These are phyloP conservation scores for Pichia membranifaciens DNA, from an alignment of 805 yeast genomes.

Conservation along the genomic window DNA sequence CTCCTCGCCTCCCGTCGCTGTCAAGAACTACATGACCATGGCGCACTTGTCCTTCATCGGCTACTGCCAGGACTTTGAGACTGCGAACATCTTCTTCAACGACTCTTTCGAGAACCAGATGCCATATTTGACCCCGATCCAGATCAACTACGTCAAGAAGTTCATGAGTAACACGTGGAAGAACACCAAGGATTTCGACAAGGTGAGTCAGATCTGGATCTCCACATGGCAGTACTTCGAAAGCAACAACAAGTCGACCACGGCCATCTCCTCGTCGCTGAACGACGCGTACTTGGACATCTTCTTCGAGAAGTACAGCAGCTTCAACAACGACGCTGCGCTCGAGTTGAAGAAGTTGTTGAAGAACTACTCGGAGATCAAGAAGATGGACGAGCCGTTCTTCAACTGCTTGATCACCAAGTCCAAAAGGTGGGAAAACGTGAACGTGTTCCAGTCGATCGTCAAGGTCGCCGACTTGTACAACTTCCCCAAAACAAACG, in stretches of 20 bases:
- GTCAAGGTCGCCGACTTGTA: constrained; percentile 55
- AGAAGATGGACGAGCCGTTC: constrained; percentile 71
- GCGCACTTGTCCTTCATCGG: constrained; percentile 78
- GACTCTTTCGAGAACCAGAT: constrained; percentile 59
- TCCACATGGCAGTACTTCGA: constrained; percentile 53
- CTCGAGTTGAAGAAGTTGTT: constrained; percentile 51
- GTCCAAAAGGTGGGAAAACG: constrained; percentile 59
- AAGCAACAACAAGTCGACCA: constrained; percentile 40
- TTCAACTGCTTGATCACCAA: constrained; percentile 69
- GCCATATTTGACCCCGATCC: constrained; percentile 67
- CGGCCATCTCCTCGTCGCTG: constrained; percentile 65
- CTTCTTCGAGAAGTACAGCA: constrained; percentile 59
- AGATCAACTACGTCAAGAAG: constrained; percentile 64
- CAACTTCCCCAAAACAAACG: constrained; percentile 56
- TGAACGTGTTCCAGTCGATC: constrained; percentile 57
- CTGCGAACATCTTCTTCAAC: constrained; percentile 69
- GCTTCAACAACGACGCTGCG: constrained; percentile 48
- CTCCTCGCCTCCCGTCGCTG: constrained; percentile 25
- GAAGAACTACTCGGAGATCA: constrained; percentile 47
- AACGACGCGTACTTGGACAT: constrained; percentile 63
- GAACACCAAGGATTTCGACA: constrained; percentile 48
- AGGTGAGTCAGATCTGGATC: constrained; percentile 56
- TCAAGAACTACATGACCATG: constrained; percentile 52
- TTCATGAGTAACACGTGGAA: constrained; percentile 57
- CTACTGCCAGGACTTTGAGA: constrained; percentile 59